phyloP scores from a whole-genome alignment of 2,329 filamentous ascomycete species.

The Bisporella sp. region DNA sequence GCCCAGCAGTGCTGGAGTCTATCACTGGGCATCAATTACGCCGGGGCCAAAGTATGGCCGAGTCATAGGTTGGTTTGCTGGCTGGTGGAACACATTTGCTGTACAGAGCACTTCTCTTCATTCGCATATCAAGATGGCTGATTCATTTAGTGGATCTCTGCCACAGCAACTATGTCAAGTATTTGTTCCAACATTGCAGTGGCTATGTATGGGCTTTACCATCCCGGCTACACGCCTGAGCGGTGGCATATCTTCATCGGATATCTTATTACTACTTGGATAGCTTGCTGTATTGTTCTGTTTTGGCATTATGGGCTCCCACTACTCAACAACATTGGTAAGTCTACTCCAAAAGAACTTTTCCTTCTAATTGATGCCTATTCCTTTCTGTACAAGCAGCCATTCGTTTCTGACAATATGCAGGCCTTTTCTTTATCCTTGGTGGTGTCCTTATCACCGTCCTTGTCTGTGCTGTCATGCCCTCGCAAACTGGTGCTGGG shows the following conservation, averaged over 20 bases:
- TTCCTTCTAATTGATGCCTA: background rate
- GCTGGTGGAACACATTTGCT: slow-evolving; percentile 44
- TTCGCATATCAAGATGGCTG: no score
- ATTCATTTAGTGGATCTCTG: no score
- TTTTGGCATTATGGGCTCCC: slow-evolving; percentile 49
- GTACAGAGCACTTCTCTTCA: slow-evolving; percentile 26
- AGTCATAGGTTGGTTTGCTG: slow-evolving; percentile 41
- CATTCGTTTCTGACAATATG: background rate
- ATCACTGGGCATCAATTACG: slow-evolving; percentile 46
- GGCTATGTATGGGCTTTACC: slow-evolving; percentile 41
- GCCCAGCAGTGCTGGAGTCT: slow-evolving; percentile 31
- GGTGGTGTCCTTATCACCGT: slow-evolving; percentile 45
- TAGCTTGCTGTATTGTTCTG: slow-evolving; percentile 38
- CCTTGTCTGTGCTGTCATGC: slow-evolving; percentile 43
- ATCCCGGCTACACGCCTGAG: slow-evolving; percentile 36
- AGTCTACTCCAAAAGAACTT: no score
- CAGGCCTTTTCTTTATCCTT: slow-evolving; percentile 39
- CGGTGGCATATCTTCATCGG: slow-evolving; percentile 45
- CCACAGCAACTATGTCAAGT: slow-evolving; percentile 17
- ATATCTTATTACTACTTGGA: slow-evolving; percentile 40
- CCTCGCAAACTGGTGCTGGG: slow-evolving; percentile 34
- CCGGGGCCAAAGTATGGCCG: slow-evolving; percentile 39
- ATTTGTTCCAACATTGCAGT: slow-evolving; percentile 38
- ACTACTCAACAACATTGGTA: slow-evolving; percentile 44
- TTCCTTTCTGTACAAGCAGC: background rate